These are phyloP conservation scores for Pyrenophora tritici-repentis DNA, from an alignment of 2,329 filamentous ascomycete species.

Conservation along the genomic window DNA sequence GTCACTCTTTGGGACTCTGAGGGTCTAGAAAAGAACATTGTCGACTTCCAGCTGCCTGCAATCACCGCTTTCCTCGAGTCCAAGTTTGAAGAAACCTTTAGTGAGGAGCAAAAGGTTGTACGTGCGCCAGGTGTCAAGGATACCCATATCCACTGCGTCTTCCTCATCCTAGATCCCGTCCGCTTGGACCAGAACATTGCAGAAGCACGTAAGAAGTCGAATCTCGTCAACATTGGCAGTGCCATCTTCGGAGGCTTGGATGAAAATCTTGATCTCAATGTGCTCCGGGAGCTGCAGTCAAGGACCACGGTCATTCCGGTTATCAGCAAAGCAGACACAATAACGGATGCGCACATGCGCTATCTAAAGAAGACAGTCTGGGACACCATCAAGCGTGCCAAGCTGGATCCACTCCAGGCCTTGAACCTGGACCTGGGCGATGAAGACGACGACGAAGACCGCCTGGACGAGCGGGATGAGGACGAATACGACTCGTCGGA, in stretches of 20 bases:
- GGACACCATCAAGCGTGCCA: slow-evolving; percentile 82
- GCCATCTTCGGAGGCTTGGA: slow-evolving; percentile 72
- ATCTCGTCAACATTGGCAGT: slow-evolving; percentile 52
- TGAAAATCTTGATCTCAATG: slow-evolving; percentile 86
- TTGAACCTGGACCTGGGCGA: slow-evolving; percentile 79
- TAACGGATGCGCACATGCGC: slow-evolving; percentile 93
- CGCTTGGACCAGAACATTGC: slow-evolving; percentile 80
- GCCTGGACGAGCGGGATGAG: slow-evolving; percentile 58
- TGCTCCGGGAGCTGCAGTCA: slow-evolving; percentile 82
- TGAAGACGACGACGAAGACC: slow-evolving; percentile 59
- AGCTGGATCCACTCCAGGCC: slow-evolving; percentile 85
- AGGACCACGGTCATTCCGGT: slow-evolving; percentile 96
- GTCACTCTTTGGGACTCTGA: slow-evolving; percentile 96
- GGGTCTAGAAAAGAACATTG: slow-evolving; percentile 90
- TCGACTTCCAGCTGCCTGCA: slow-evolving; percentile 90
- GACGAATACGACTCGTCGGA: slow-evolving; percentile 49
- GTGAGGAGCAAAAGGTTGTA: slow-evolving; percentile 96
- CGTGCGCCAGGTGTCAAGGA: slow-evolving; percentile 91
- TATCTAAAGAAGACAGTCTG: slow-evolving; percentile 90
- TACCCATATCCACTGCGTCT: slow-evolving; percentile 95
- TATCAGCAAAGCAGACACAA: slow-evolving; percentile 94
- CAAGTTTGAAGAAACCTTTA: slow-evolving; percentile 98
- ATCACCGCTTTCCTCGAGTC: slow-evolving; percentile 92
- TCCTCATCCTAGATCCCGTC: slow-evolving; percentile 86
- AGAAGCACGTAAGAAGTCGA: slow-evolving; percentile 65